Base-by-base conservation (phyloP, 306 rosid genomes). In the Cercis canadensis region DNA sequence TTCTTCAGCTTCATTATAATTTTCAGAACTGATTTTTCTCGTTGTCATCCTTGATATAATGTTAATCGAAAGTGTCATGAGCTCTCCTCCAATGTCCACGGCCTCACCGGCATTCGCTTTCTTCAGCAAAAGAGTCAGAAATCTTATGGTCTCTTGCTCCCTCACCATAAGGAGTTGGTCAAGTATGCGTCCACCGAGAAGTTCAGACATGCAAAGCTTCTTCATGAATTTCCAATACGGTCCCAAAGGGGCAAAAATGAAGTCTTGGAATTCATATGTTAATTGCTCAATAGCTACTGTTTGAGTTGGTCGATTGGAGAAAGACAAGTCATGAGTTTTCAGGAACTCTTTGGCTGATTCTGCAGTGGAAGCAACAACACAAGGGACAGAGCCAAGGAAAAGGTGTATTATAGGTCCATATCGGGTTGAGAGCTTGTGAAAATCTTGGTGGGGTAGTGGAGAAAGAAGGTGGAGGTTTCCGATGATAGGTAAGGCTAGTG, bases 381-480 rank as follows among this genome's bases (percentile, higher is more conserved):
- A 61, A 1, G 56, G 72, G 18, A 46, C 24, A 54, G 75, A 73
- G 45, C 87, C 87, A 15, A 83, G 62, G 50, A 45, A 72, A 47
- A 78, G 75, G 58, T 66, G 70, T 0, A 83, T 49, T 24, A 75
- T 50, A 1, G 84, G 79, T 16, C 84, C 87, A n/a, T 83, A 67
- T 5, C 43, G 72, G 10, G 3, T 37, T 37, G 43, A 37, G 6
- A 37, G 7, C 1, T 37, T 37, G 4, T 37, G 43, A 8, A 37
- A 37, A 37, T 6, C 43, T 29, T 80, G 96, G 69, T 89, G 90
- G 16, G 90, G 89, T 10, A 87, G 50, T 51, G 69, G 72, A 14
- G 72, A 74, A 4, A 83, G 78, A 58, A 80, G 90, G 68, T 85
- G 80, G 44, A 84, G 90, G 74, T 86, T 90, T 41, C 94, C 94